Evolutionary conservation across 768 basidiomycete genomes (phyloP).

Genomic region (Suillus alpinus): DNA sequence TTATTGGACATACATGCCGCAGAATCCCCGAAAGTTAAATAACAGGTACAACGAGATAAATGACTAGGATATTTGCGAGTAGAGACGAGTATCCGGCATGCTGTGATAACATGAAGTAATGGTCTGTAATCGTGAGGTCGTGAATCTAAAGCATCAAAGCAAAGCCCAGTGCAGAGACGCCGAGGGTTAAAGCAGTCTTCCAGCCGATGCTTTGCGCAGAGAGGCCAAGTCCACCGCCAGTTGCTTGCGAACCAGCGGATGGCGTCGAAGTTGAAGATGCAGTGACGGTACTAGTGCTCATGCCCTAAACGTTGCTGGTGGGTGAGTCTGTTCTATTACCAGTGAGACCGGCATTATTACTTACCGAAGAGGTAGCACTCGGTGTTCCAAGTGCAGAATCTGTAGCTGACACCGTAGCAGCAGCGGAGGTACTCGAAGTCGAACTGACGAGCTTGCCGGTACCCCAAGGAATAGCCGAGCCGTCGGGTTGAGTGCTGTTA

Average conservation of each 20-base stretch:
- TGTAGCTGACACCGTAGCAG: conserved; percentile 7
- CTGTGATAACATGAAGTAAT: background rate
- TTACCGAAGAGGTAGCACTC: background rate
- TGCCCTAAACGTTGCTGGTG: background rate
- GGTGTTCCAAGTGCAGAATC: conserved; percentile 2
- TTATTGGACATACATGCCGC: background rate
- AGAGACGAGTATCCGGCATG: background rate
- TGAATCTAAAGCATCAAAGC: conserved; percentile 13
- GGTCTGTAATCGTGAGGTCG: background rate
- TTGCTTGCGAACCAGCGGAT: background rate
- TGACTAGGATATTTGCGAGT: background rate
- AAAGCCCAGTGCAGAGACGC: conserved; percentile 20
- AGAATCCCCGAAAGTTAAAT: background rate
- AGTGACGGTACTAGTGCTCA: background rate
- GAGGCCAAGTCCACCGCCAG: conserved; percentile 7
- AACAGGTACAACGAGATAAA: background rate
- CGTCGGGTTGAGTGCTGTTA: conserved; percentile 52
- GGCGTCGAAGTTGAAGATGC: background rate
- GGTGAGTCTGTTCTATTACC: conserved; percentile 1
- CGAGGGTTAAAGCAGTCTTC: conserved; percentile 17
- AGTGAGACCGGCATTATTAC: conserved; percentile 6
- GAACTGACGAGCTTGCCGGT: conserved; percentile 51
- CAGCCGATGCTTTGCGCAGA: conserved; percentile 9
- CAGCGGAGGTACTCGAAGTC: conserved; percentile 29
- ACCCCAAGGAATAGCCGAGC: conserved; percentile 61